A percentile compares a stretch with the other conserved stretches of the same genome.
Evolutionary conservation across 345 rosid genomes (phyloP).

Genomic region (Rhodamnia rubescens): DNA sequence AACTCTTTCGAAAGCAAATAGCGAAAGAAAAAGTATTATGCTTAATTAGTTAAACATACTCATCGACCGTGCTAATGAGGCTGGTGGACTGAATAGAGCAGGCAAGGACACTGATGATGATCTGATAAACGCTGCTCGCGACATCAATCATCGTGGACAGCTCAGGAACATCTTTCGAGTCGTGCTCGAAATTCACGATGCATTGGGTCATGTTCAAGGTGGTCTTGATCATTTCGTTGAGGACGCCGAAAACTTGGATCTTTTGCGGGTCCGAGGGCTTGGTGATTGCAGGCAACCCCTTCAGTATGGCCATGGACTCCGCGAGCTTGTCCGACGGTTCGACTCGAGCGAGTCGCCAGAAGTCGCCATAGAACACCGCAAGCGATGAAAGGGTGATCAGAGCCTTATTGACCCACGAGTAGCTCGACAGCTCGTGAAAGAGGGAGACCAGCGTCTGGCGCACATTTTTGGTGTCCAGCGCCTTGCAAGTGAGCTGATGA

Average conservation of each 20-base stretch:
- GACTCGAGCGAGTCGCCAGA: slow-evolving; percentile 8
- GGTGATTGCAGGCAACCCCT: slow-evolving; percentile 4
- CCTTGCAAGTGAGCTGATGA: slow-evolving; percentile 5
- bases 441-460: background rate
- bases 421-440: background rate
- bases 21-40: background rate
- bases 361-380: slow-evolving; percentile 5
- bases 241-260: background rate
- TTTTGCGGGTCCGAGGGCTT: background rate
- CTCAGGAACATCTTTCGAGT: background rate
- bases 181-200: slow-evolving; percentile 4
- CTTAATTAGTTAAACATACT: background rate
- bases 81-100: slow-evolving; percentile 3
- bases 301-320: background rate
- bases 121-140: background rate
- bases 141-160: slow-evolving; percentile 1
- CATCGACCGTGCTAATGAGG: background rate
- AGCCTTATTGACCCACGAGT: slow-evolving; percentile 3
- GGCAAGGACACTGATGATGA: background rate
- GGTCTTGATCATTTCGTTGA: slow-evolving; percentile 6
- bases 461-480: background rate
- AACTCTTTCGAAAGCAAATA: background rate
- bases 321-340: slow-evolving; percentile 1
- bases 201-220: slow-evolving; percentile 1
- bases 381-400: slow-evolving; percentile 7